Base-by-base conservation (phyloP, 176 grass and related monocot genomes). In the Poa annua region DNA sequence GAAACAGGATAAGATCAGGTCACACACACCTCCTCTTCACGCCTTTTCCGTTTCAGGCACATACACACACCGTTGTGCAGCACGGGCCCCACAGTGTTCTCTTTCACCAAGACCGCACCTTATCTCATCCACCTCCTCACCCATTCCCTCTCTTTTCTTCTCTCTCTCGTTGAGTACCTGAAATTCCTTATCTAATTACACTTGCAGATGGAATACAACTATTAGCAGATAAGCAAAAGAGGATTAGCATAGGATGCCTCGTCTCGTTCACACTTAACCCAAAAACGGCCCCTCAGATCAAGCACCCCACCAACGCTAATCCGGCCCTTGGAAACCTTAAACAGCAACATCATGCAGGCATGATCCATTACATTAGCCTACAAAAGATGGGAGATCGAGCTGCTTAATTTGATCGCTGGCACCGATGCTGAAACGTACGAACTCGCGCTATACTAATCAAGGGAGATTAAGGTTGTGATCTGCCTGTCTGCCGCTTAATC, bases 1-100 rank as follows among this genome's bases (percentile, higher is more conserved):
- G 16, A 61, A 81, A 89, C 71, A 85, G 70, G 77, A 85, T 75
- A 84, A 65, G 80, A 64, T 83, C 33, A 42, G 41, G 74, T 49
- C 33, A 69, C 61, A 21, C 15, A 66, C 60, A 32, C 15, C 29
- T 7, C 6, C 42, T 11, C 34, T 1, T 7, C 21, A 10, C 12
- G 12, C 63, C 26, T 29, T 15, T 16, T 13, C 13, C 21, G 19
- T 11, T 47, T 3, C 29, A 48, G 7, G 5, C 34, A 59, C 33
- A 44, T 59, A 21, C 17, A 8, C 34, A 5, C 83, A 38, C 69
- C 65, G 67, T 11, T 70, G 75, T 71, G 52, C 52, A 49, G 7
- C 2, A 8, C 19, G 1, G 38, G 48, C 13, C 78, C 47, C n/a
- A 29, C 36, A 41, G 17, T 29, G 10, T 9, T 33, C 49, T 20